Percentiles rank a stretch among this genome's conserved stretches.
These are phyloP conservation scores for Pichia sp. DNA, from an alignment of 1,139 yeast genomes.

Conservation along the genomic window DNA sequence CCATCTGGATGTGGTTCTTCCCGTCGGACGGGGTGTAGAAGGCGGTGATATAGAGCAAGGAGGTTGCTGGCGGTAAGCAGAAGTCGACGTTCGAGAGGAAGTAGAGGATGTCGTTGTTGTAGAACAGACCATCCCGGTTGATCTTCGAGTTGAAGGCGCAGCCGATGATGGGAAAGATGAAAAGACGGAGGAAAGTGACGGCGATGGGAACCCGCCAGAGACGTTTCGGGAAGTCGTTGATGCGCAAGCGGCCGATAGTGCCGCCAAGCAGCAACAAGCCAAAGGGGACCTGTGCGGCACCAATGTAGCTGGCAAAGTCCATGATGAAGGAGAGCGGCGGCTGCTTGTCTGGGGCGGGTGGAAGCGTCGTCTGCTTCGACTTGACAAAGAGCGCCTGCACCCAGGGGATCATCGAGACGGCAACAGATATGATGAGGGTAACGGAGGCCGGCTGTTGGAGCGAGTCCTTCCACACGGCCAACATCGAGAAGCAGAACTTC, in stretches of 20 bases:
- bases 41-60: constrained; percentile 79
- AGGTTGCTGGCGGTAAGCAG: constrained; percentile 84
- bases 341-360: constrained; percentile 73
- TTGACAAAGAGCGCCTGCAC: constrained; percentile 71
- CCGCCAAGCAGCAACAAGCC: constrained; percentile 82
- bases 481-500: constrained; percentile 65
- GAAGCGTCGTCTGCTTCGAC: constrained; percentile 38
- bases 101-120: constrained; percentile 52
- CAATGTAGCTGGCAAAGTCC: constrained; percentile 74
- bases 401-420: constrained; percentile 54
- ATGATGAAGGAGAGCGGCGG: constrained; percentile 83
- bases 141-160: constrained; percentile 52
- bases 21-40: constrained; percentile 66
- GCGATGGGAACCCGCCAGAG: constrained; percentile 60
- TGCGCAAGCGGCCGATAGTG: constrained; percentile 68
- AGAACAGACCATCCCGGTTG: constrained; percentile 45
- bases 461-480: constrained; percentile 32
- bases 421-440: constrained; percentile 34
- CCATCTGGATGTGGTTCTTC: constrained; percentile 69
- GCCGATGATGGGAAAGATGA: constrained; percentile 59
- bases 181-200: constrained; percentile 44
- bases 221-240: constrained; percentile 58
- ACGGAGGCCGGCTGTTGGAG: constrained; percentile 40
- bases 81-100: constrained; percentile 73
- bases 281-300: constrained; percentile 84